Evolutionary conservation across 1,139 yeast species (phyloP).

Genomic region (Blastobotrys aristatus): DNA sequence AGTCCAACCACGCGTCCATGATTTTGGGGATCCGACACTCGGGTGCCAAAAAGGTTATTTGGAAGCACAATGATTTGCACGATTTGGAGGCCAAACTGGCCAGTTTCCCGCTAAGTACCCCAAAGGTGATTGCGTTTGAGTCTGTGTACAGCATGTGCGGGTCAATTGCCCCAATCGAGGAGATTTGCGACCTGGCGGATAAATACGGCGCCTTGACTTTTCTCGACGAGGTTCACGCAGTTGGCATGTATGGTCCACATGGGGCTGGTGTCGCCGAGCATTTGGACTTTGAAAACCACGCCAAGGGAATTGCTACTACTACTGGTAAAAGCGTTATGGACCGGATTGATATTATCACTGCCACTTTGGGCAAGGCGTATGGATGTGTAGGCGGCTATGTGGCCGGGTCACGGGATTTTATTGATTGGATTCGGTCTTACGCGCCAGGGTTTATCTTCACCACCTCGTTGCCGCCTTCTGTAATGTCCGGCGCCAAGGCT

Average conservation of each 20-base stretch:
- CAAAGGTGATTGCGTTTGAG: conserved; percentile 95
- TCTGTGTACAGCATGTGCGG: conserved; percentile 99
- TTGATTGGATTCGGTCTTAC: conserved; percentile 93
- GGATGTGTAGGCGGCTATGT: conserved; percentile 98
- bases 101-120: conserved; percentile 74
- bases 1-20: conserved; percentile 95
- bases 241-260: conserved; percentile 98
- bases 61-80: conserved; percentile 80
- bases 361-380: conserved; percentile 94
- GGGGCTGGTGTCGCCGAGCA: conserved; percentile 99
- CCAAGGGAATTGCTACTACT: conserved; percentile 44
- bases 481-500: conserved; percentile 90
- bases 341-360: conserved; percentile 92
- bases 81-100: conserved; percentile 77
- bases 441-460: conserved; percentile 98
- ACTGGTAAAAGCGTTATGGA: conserved; percentile 58
- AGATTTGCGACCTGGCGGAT: conserved; percentile 91
- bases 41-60: conserved; percentile 79
- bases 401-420: conserved; percentile 76
- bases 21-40: conserved; percentile 93
- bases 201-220: conserved; percentile 96
- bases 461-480: conserved; percentile 93
- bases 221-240: conserved; percentile 97
- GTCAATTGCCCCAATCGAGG: conserved; percentile 87
- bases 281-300: conserved; percentile 76